phyloP scores from a whole-genome alignment of 495 filamentous ascomycete species.

The Tuber magnatum region DNA sequence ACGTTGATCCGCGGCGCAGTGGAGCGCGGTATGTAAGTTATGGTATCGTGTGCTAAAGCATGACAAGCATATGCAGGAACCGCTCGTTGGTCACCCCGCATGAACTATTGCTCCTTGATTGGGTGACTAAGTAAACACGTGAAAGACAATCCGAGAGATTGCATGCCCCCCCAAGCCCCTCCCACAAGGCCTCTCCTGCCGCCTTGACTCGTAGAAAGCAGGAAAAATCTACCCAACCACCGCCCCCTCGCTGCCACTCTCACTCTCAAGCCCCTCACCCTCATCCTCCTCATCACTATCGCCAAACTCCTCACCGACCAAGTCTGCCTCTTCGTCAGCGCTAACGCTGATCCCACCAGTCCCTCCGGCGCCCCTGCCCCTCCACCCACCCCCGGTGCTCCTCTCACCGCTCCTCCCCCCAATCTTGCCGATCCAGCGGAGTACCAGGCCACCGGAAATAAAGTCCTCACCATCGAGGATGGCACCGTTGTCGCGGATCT shows the following conservation, averaged over 20 bases:
- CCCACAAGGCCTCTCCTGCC: neutral
- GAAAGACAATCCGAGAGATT: neutral
- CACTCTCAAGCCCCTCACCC: slow-evolving; percentile 17
- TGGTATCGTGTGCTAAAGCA: neutral
- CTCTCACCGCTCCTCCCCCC: slow-evolving; percentile 8
- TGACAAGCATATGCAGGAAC: neutral
- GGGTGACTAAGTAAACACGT: neutral
- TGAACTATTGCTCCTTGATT: neutral
- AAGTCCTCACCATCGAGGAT: slow-evolving; percentile 92
- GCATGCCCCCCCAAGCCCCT: neutral
- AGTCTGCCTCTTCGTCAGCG: slow-evolving; percentile 39
- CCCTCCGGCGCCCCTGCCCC: slow-evolving; percentile 29
- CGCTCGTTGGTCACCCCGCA: neutral
- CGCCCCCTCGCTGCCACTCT: neutral
- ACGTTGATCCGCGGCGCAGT: neutral
- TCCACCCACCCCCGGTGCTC: slow-evolving; percentile 31
- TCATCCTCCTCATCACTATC: slow-evolving; percentile 27
- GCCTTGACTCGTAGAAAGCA: neutral
- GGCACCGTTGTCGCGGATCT: slow-evolving; percentile 73
- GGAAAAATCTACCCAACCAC: neutral
- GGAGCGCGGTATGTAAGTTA: neutral
- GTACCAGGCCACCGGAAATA: slow-evolving; percentile 67
- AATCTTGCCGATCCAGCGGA: slow-evolving; percentile 42
- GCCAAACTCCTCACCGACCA: slow-evolving; percentile 8
- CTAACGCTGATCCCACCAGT: slow-evolving; percentile 46